A percentile compares a stretch with the other conserved stretches of the same genome.
Conservation (phyloP, 2,329 filamentous ascomycete species). For the Pseudogymnoascus sp. region DNA sequence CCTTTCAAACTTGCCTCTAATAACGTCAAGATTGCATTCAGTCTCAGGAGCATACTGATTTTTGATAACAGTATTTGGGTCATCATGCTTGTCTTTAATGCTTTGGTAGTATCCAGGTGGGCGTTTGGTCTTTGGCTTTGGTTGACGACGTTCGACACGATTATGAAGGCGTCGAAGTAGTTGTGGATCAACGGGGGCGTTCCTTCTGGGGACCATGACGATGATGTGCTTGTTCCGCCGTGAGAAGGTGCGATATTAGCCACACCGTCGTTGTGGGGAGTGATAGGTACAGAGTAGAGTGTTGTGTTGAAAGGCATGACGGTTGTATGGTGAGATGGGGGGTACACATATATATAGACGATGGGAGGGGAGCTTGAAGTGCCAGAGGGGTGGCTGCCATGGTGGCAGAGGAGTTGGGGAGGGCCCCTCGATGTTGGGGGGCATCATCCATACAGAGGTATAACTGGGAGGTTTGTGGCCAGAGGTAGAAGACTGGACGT, state of each 20-base stretch:
- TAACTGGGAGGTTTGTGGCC: neutral
- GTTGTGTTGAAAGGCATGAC: neutral
- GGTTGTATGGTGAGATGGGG: neutral
- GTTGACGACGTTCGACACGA: slow-evolving; percentile 13
- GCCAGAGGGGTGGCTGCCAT: slow-evolving; percentile 1
- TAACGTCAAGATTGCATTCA: slow-evolving; percentile 23
- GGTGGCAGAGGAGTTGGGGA: neutral
- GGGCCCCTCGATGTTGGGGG: neutral
- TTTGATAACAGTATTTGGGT: slow-evolving; percentile 11
- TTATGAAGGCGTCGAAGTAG: slow-evolving; percentile 11
- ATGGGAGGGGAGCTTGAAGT: slow-evolving; percentile 4
- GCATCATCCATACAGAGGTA: neutral
- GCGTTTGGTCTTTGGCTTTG: slow-evolving; percentile 12
- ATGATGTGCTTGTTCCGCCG: neutral
- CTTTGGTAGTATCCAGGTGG: slow-evolving; percentile 13
- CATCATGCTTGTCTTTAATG: slow-evolving; percentile 12
- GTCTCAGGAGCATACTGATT: slow-evolving; percentile 10
- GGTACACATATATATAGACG: slow-evolving; percentile 8
- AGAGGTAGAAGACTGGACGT: neutral
- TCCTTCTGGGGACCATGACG: neutral
- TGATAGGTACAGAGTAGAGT: neutral
- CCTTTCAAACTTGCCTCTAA: slow-evolving; percentile 23
- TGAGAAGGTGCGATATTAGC: slow-evolving; percentile 4
- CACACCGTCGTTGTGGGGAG: slow-evolving; percentile 1
- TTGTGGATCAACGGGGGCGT: neutral